Percentiles rank a stretch among this genome's conserved stretches.
phyloP scores from a whole-genome alignment of 345 rosid species.

The Isatis tinctoria region DNA sequence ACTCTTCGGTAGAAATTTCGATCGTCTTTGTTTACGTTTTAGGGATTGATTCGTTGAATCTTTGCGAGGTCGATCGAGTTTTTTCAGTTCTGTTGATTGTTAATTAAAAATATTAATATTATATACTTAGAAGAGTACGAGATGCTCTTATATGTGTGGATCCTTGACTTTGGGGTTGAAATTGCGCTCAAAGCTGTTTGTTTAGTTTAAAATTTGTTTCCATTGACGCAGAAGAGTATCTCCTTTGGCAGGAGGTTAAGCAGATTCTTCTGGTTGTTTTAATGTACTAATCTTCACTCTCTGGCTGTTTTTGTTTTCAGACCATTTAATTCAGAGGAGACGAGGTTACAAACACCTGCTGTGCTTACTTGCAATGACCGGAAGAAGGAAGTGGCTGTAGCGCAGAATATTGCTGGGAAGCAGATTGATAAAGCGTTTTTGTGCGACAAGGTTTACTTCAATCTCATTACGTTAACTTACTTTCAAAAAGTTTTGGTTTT shows the following conservation, averaged over 20 bases:
- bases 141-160: too few relatives aligned
- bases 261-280: too few relatives aligned
- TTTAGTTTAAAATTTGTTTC: too few relatives aligned
- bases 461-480: too few relatives aligned
- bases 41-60: constrained; percentile 5
- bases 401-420: constrained; percentile 89
- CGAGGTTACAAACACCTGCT: constrained; percentile 65
- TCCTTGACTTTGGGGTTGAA: constrained; percentile 4
- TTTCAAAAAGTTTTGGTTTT: too few relatives aligned
- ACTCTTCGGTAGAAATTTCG: background rate
- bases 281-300: too few relatives aligned
- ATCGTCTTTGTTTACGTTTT: background rate
- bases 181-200: background rate
- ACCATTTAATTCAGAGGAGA: constrained; percentile 86
- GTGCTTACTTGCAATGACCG: constrained; percentile 85
- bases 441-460: constrained; percentile 77
- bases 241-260: too few relatives aligned
- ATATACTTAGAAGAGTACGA: too few relatives aligned
- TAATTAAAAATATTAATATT: too few relatives aligned
- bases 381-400: constrained; percentile 77
- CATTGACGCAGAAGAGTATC: too few relatives aligned
- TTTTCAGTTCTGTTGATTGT: constrained; percentile 5
- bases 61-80: constrained; percentile 3
- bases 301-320: constrained; percentile 28
- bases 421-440: constrained; percentile 93